Percentiles rank a stretch among this genome's conserved stretches.
phyloP scores from a whole-genome alignment of 495 filamentous ascomycete genomes.

The Neurospora discreta region DNA sequence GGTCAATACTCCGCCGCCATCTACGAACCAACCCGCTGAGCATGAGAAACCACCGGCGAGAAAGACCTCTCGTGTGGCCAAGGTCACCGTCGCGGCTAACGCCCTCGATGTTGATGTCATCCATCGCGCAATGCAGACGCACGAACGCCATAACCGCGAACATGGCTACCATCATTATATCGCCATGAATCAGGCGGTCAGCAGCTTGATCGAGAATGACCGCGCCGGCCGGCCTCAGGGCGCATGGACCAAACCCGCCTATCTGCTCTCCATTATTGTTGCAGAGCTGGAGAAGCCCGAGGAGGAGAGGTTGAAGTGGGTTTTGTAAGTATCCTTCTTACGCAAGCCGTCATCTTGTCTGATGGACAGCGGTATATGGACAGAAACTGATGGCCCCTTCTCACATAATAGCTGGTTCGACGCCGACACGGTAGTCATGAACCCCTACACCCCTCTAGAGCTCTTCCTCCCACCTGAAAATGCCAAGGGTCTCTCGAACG shows the following conservation, averaged over 20 bases:
- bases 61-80: slow-evolving; percentile 8
- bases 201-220: slow-evolving; percentile 16
- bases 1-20: neutral
- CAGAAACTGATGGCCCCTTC: neutral
- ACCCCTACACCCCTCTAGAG: slow-evolving; percentile 40
- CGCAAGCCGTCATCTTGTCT: neutral
- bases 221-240: slow-evolving; percentile 8
- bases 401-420: slow-evolving; percentile 35
- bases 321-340: slow-evolving; percentile 27
- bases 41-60: neutral
- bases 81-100: slow-evolving; percentile 18
- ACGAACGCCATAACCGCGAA: slow-evolving; percentile 12
- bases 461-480: slow-evolving; percentile 39
- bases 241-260: slow-evolving; percentile 40
- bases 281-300: slow-evolving; percentile 40
- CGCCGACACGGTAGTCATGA: slow-evolving; percentile 41
- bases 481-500: slow-evolving; percentile 19
- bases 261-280: slow-evolving; percentile 34
- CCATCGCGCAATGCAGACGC: slow-evolving; percentile 12
- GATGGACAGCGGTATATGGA: neutral
- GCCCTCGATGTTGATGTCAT: slow-evolving; percentile 12
- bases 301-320: slow-evolving; percentile 37
- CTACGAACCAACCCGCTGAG: neutral
- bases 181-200: slow-evolving; percentile 13
- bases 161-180: slow-evolving; percentile 18